A percentile compares a stretch with the other conserved stretches of the same genome.
Evolutionary conservation across 495 filamentous ascomycete species (phyloP).

Genomic region (Aspergillus incahuasiensis): DNA sequence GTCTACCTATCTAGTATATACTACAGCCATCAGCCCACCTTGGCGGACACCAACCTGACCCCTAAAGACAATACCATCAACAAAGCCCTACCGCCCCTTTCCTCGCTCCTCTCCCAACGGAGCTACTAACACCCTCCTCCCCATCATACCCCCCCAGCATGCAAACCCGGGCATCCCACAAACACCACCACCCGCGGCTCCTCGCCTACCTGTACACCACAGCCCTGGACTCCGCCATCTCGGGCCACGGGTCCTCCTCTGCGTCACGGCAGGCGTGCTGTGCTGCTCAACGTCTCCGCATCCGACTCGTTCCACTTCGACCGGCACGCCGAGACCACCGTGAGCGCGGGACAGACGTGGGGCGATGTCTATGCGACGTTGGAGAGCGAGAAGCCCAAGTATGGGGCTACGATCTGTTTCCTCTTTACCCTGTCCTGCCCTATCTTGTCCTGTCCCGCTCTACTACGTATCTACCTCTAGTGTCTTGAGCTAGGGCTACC

Average conservation of each 20-base stretch:
- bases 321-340: conserved; percentile 4
- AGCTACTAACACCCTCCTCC: conserved; percentile 10
- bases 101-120: no score
- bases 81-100: no score
- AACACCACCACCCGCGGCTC: conserved; percentile 8
- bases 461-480: no score
- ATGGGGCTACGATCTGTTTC: conserved; percentile 5
- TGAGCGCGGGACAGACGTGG: conserved; percentile 19
- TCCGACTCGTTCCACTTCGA: conserved; percentile 19
- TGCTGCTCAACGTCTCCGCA: conserved; percentile 12
- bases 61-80: no score
- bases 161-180: conserved; percentile 13
- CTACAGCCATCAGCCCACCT: no score
- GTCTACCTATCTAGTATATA: no score
- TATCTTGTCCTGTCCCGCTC: no score
- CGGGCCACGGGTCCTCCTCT: conserved; percentile 11
- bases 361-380: conserved; percentile 12
- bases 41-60: no score
- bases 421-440: no score
- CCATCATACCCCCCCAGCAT: background rate
- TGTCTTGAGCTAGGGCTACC: no score
- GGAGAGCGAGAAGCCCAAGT: conserved; percentile 1
- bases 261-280: conserved; percentile 10
- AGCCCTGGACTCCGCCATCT: conserved; percentile 11
- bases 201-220: conserved; percentile 9